Percentiles rank a stretch among this genome's conserved stretches.
phyloP scores from a whole-genome alignment of 345 rosid species.

The Crucihimalaya himalaica region DNA sequence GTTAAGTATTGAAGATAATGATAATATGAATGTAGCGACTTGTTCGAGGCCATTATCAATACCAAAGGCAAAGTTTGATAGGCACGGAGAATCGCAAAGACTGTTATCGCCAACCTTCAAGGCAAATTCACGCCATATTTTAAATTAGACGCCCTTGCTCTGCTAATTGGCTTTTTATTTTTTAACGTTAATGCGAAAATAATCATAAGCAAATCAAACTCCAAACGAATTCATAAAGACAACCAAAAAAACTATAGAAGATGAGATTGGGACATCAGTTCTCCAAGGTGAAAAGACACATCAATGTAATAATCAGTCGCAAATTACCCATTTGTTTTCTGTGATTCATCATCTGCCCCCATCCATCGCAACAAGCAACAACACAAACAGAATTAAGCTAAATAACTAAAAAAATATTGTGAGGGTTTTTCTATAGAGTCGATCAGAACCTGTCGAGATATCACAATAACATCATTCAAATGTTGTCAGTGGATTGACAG shows the following conservation, averaged over 20 bases:
- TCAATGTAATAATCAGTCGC: conserved; percentile 36
- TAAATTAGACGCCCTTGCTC: not conserved
- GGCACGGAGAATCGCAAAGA: conserved; percentile 17
- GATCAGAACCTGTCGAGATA: conserved; percentile 40
- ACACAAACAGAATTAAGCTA: not conserved
- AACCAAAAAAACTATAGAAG: not conserved
- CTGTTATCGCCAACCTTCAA: conserved; percentile 42
- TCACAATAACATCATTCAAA: conserved; percentile 35
- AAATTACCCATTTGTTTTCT: conserved; percentile 33
- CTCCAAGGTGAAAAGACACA: conserved; percentile 40
- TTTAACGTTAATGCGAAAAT: no score
- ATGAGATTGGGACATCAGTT: conserved; percentile 30
- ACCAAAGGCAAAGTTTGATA: not conserved
- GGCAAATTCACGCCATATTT: conserved; percentile 16
- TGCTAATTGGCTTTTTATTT: not conserved
- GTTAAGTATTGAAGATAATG: no score
- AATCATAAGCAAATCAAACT: no score
- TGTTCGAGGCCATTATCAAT: conserved; percentile 20
- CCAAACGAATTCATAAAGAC: not conserved
- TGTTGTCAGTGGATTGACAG: conserved; percentile 39
- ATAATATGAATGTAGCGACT: conserved; percentile 5
- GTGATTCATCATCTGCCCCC: conserved; percentile 28
- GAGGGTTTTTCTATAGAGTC: not conserved
- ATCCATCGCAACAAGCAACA: no score
- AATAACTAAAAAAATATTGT: not conserved